Base-by-base conservation (phyloP, 2,329 filamentous ascomycete genomes). In the Teratosphaeria viscida region DNA sequence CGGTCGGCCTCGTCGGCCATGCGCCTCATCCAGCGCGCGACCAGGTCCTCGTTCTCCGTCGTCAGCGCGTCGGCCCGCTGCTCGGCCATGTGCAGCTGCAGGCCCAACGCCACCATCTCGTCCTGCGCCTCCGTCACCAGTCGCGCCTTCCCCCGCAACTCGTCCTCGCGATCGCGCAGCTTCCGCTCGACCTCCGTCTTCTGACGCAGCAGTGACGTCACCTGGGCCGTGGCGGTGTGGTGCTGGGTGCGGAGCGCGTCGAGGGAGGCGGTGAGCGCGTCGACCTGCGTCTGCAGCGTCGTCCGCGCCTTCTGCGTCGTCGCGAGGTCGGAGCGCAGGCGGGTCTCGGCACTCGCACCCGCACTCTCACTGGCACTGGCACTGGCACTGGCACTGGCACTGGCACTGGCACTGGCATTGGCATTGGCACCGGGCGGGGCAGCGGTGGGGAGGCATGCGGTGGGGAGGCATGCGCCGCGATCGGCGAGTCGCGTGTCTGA, bases 71-170 rank as follows among this genome's bases (percentile, higher is more conserved):
- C 85, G 32, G 82, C 80, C 69, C 85, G 84, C 71, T 92, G 83
- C 72, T 95, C 91, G 2, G 87, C 86, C 78, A 96, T 84, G 66
- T 94, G 91, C 52, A 96, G 80, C 74, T 97, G 89, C 65, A 97
- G 79, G 66, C 92, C 92, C 54, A 96, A 76, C 0, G 90, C 87
- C 56, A 95, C 86, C 74, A 96, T 86, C 74, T 99, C 94, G 74
- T 96, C 92, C 76, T 97, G 92, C 57, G 96, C 86, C 68, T 92
- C 83, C 78, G 91, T 87, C 2, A 95, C 81, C 64, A 96, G 77
- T 72, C 92, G 90, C 35, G 85, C 85, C 78, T 96, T 96, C 61
- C 85, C 89, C 59, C 81, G 83, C 35, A 96, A 75, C 77, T 97
- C 94, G 67, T 95, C 89, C 62, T 95, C 90, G 34, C 88, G 80